Percentiles rank a stretch among this genome's conserved stretches.
These are phyloP conservation scores for Metschnikowia reukaufii DNA, from an alignment of 805 yeast species.

Conservation along the genomic window DNA sequence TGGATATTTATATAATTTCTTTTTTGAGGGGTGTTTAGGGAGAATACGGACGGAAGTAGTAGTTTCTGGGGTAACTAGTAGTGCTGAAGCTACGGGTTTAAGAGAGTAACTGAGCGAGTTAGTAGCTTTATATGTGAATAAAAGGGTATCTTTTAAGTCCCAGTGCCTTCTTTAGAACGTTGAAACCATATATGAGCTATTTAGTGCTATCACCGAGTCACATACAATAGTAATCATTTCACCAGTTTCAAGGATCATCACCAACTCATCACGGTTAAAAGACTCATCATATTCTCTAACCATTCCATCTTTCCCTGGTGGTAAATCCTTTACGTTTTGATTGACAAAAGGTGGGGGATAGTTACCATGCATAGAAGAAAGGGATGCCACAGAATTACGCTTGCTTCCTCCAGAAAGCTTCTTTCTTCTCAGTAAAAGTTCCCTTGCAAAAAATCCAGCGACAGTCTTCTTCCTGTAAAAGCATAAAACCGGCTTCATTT, in stretches of 20 bases:
- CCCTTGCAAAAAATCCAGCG: conserved; percentile 44
- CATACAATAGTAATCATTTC: conserved; percentile 49
- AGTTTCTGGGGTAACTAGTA: too few relatives aligned
- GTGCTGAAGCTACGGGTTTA: too few relatives aligned
- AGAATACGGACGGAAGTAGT: too few relatives aligned
- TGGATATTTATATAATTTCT: background rate
- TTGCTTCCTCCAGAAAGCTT: conserved; percentile 34
- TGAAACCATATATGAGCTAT: too few relatives aligned
- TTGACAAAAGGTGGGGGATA: conserved; percentile 30
- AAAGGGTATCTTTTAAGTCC: too few relatives aligned
- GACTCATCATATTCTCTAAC: conserved; percentile 17
- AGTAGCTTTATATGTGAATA: too few relatives aligned
- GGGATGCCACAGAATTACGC: conserved; percentile 26
- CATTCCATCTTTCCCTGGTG: background rate
- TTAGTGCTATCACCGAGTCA: conserved; percentile 49
- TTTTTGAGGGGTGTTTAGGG: background rate
- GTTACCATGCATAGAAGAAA: conserved; percentile 31
- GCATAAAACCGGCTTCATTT: conserved; percentile 48
- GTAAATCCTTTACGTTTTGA: background rate
- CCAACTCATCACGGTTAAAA: conserved; percentile 45
- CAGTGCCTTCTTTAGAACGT: too few relatives aligned
- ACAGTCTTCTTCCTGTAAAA: conserved; percentile 60
- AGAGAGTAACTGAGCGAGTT: too few relatives aligned
- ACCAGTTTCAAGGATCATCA: conserved; percentile 54
- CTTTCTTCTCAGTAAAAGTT: conserved; percentile 26